Base-by-base conservation (phyloP, 2,329 filamentous ascomycete species). In the Thelonectria discophora region DNA sequence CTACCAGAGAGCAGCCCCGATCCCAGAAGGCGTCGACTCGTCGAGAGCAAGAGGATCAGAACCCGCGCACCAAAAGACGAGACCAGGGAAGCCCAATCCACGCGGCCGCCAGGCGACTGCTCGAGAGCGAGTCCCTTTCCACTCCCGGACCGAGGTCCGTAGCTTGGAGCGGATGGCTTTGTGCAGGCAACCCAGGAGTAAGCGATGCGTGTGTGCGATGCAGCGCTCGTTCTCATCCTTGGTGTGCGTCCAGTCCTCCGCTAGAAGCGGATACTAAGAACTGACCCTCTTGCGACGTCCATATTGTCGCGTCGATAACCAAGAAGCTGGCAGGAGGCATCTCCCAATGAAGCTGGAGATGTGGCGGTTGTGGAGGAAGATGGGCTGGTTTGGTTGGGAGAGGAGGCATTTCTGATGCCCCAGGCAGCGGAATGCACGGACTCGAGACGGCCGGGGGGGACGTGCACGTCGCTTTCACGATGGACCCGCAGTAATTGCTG, bases 121-220 rank as follows among this genome's bases (percentile, higher is more conserved):
- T 34, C 3, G 21, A 39, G 18, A 51, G 48, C 48, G 11, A 40
- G 48, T 40, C 48, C 32, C 48, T 51, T 51, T 51, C 48, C 48
- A 51, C 18, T 10, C 48, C 48, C 34, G 18, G 48, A 40, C 5
- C 48, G 12, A 39, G 32, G 20, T 13, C 48, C 48, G 48, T 40
- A 51, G 48, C 34, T 51, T 51, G 48, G 48, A 39, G 17, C 39
- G 32, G 18, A 40, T 39, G 18, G 48, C 48, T 20, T 17, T 12
- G 12, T 30, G 12, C 30, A 24, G 30, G 17, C 48, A 21, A 37
- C 11, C 18, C 20, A 34, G 32, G 37, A 39, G 10, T 39, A 17
- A 42, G 32, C 18, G 46, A 17, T 51, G 48, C 32, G 32, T 17
- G 12, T 51, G 32, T 51, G 30, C 48, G 37, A 39, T 39, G 32